phyloP scores from a whole-genome alignment of 2,329 filamentous ascomycete genomes.

The Scopulariopsis brevicaulis region DNA sequence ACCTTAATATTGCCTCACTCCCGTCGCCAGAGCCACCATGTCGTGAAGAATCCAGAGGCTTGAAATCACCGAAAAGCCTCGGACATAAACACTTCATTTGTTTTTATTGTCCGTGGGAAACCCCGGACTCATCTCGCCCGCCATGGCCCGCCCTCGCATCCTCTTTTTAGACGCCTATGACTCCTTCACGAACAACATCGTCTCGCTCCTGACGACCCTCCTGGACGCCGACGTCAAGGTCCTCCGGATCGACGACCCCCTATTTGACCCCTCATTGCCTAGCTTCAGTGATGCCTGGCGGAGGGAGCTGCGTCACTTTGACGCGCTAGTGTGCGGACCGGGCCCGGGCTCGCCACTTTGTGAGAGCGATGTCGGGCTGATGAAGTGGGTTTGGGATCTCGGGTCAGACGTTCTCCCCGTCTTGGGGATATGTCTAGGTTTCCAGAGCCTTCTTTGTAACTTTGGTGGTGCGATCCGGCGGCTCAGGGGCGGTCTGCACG shows the following conservation, averaged over 20 bases:
- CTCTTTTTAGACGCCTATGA: constrained; percentile 94
- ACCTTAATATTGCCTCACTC: not conserved
- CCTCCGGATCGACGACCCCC: constrained; percentile 58
- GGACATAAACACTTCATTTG: not conserved
- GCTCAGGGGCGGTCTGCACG: constrained; percentile 66
- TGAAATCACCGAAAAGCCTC: not conserved
- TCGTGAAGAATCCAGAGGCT: not conserved
- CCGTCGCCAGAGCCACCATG: not conserved
- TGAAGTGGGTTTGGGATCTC: constrained; percentile 64
- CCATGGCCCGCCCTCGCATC: constrained; percentile 35
- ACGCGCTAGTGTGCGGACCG: constrained; percentile 82
- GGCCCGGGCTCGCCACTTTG: constrained; percentile 74
- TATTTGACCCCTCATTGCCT: constrained; percentile 26
- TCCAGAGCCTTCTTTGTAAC: constrained; percentile 66
- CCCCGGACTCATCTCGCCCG: not conserved
- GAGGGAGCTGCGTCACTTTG: constrained; percentile 47
- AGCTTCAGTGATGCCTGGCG: constrained; percentile 33
- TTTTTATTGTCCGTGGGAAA: not conserved
- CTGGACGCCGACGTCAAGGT: constrained; percentile 54
- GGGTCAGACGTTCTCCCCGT: constrained; percentile 56
- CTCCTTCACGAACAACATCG: constrained; percentile 93
- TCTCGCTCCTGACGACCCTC: constrained; percentile 63
- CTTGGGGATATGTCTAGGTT: constrained; percentile 80
- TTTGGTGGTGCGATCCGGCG: constrained; percentile 57
- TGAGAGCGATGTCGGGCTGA: constrained; percentile 69